Conservation (phyloP, 2,329 filamentous ascomycete species). For the Claviceps pusilla region DNA sequence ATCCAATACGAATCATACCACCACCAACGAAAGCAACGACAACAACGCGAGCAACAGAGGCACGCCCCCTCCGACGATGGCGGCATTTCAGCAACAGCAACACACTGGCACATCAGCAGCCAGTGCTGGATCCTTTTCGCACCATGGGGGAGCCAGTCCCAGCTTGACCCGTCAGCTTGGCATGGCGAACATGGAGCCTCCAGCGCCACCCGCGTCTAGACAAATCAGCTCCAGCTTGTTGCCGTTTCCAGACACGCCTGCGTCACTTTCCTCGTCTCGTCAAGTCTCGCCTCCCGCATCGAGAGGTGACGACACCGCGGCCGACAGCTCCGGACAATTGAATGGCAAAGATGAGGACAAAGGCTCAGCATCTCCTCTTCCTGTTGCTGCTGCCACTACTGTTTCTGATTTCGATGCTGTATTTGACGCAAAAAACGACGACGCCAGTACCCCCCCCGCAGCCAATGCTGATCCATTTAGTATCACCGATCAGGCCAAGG, state of each 20-base stretch:
- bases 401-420: constrained; percentile 7
- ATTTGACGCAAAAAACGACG: constrained; percentile 8
- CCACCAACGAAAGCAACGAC: not conserved
- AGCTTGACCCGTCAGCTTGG: constrained; percentile 47
- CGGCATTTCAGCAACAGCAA: constrained; percentile 36
- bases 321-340: constrained; percentile 10
- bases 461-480: constrained; percentile 33
- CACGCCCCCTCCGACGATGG: constrained; percentile 4
- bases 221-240: constrained; percentile 67
- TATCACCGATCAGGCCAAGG: constrained; percentile 39
- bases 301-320: constrained; percentile 35
- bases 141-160: constrained; percentile 44
- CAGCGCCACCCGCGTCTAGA: constrained; percentile 53
- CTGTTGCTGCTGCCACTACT: constrained; percentile 12
- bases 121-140: constrained; percentile 30
- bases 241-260: constrained; percentile 50
- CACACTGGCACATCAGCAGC: constrained; percentile 41
- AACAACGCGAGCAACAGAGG: not conserved
- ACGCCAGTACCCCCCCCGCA: constrained; percentile 6
- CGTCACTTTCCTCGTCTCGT: constrained; percentile 62
- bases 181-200: constrained; percentile 40
- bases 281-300: constrained; percentile 58
- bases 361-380: constrained; percentile 12
- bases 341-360: constrained; percentile 11
- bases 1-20: constrained; percentile 32